Base-by-base conservation (phyloP, 805 yeast species). In the Lipomyces starkeyi region DNA sequence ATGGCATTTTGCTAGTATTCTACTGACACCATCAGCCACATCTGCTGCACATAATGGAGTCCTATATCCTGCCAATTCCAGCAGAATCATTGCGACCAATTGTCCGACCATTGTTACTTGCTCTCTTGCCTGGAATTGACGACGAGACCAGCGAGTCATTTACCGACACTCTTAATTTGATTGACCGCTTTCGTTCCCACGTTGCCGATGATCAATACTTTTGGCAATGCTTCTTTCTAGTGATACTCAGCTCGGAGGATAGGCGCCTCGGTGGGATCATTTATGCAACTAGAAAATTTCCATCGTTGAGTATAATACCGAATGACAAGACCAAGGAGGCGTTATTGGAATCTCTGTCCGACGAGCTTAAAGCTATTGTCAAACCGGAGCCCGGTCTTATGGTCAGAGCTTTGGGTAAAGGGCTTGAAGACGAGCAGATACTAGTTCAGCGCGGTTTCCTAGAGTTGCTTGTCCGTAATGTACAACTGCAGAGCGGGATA, bases 61-160 rank as follows among this genome's bases (percentile, higher is more conserved):
- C 81, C 1, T 84, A 85, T 72, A 75, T 93, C 6, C 80, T 91
- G 7, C 75, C 78, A 1, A 73, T 91, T 2, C 85, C 89, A 2
- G 75, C 87, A 1, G 65, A 71, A 0, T 78, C 82, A 0, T 78
- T 93, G 65, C 82, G 87, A 64, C 79, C 84, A 29, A 77, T 91
- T 20, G 80, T 90, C 43, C 87, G 86, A 66, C 93, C 98, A 0
- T 74, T 94, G 7, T 78, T 94, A 4, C 82, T 93, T 61, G 86
- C 94, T 69, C 81, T 93, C 43, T 78, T 94, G 2, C 93, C 97
- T 0, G 97, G 97, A 0, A 84, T 95, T 62, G 99, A 95, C 74
- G 98, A 95, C 74, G 97, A 93, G 72, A 86, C 93, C 54, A 87
- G 93, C 25, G 99, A 95, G 74, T 88, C 88, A 40, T 94, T 90